Base-by-base conservation (phyloP, 2,329 filamentous ascomycete species). In the Aspergillus terreus region DNA sequence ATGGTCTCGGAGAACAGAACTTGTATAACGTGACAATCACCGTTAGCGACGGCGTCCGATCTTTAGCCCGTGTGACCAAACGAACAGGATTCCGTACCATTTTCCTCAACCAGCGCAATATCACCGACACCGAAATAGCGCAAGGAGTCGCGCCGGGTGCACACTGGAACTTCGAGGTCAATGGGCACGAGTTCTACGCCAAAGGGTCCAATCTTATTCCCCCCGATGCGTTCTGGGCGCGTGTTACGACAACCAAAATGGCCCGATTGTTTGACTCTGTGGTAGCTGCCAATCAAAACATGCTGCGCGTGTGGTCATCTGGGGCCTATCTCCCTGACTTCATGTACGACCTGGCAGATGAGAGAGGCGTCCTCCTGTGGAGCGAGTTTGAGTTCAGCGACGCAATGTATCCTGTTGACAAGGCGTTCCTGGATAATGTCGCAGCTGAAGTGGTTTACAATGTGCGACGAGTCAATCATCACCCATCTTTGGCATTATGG, bases 121-220 rank as follows among this genome's bases (percentile, higher is more conserved):
- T 85, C 21, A 79, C 79, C 0, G 71, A 80, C 0, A 72, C 72
- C 1, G 80, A 86, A 54, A 62, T 82, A 1, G 70, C 74, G 1
- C 70, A 74, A 52, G 81, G 83, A 1, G 78, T 84, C 53, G 75
- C 78, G n/a, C 75, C 77, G 0, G 80, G 80, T 6, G 78, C 77
- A 41, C 80, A 82, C 63, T 82, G 82, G 82, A 81, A 86, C 61
- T 86, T 86, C 56, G 82, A 86, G 61, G 75, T 86, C 53, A 86
- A 86, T 53, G 82, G 83, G 0, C 76, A 81, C 45, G 78, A 82
- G 11, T 83, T 86, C 57, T 86, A 84, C 58, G 82, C 81, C 2
- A 85, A 85, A 60, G 83, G 82, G 4, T 82, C 79, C 15, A 85
- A 85, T 56, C 79, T 85, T 56, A 82, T 85, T 46, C 82, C 82